Conservation (phyloP, 371 early-diverging fungal genomes). For the Dinochytrium kinnereticum region DNA sequence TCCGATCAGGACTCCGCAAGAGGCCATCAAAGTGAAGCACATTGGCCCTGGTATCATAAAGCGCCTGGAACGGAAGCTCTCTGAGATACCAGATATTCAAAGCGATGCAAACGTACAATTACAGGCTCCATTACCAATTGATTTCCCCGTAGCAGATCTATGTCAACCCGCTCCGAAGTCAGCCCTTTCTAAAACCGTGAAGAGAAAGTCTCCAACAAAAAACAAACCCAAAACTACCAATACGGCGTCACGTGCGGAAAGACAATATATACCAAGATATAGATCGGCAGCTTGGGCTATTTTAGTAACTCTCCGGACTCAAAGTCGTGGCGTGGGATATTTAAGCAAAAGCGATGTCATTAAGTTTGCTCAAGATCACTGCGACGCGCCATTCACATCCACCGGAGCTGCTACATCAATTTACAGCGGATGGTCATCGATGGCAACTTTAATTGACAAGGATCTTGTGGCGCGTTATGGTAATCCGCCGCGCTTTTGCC, state of each 20-base stretch:
- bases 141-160: no score
- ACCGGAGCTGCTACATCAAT: constrained; percentile 44
- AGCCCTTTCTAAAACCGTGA: no score
- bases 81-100: constrained; percentile 61
- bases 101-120: no score
- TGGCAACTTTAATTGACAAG: constrained; percentile 72
- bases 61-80: constrained; percentile 64
- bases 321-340: constrained; percentile 34
- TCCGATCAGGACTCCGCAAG: constrained; percentile 57
- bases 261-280: constrained; percentile 73
- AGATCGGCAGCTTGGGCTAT: constrained; percentile 88
- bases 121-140: no score
- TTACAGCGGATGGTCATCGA: constrained; percentile 81
- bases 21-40: constrained; percentile 61
- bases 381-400: constrained; percentile 68
- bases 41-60: constrained; percentile 68
- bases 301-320: constrained; percentile 71
- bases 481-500: constrained; percentile 62
- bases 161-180: no score
- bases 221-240: constrained; percentile 30
- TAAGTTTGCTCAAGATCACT: constrained; percentile 63
- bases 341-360: constrained; percentile 67
- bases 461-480: constrained; percentile 71
- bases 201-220: background rate
- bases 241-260: background rate